These are phyloP conservation scores for Turnera subulata DNA, from an alignment of 345 rosid species.

Conservation along the genomic window DNA sequence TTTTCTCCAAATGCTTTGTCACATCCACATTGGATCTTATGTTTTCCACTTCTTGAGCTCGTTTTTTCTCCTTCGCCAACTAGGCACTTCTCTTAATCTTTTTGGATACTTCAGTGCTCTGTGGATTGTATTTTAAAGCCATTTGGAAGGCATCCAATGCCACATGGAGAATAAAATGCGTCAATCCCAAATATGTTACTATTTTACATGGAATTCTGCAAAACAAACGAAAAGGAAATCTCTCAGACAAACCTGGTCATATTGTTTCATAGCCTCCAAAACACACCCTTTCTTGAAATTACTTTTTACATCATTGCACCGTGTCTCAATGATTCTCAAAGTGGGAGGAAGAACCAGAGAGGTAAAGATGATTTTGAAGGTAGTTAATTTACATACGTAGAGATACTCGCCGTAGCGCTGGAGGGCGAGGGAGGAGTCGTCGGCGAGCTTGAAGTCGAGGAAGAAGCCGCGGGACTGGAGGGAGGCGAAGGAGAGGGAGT, in stretches of 20 bases:
- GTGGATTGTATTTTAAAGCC: conserved; percentile 70
- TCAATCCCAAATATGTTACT: background rate
- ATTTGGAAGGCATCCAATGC: conserved; percentile 73
- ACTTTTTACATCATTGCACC: no score
- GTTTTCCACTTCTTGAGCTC: conserved; percentile 79
- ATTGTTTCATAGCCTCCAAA: conserved; percentile 90
- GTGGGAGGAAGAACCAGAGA: no score
- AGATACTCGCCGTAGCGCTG: no score
- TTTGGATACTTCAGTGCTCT: conserved; percentile 79
- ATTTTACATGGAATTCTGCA: conserved; percentile 1
- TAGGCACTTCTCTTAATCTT: conserved; percentile 73
- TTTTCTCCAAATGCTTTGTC: conserved; percentile 55
- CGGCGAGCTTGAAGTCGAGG: no score
- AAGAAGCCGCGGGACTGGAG: no score
- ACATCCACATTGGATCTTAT: conserved; percentile 74
- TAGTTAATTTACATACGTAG: no score
- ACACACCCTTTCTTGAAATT: conserved; percentile 96
- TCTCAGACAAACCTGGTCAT: conserved; percentile 57
- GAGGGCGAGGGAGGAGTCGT: no score
- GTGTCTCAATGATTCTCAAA: no score
- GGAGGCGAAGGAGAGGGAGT: no score
- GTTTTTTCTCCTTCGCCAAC: conserved; percentile 69
- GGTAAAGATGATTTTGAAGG: no score
- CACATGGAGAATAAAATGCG: conserved; percentile 22
- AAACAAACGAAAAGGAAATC: conserved; percentile 6